Evolutionary conservation across 768 basidiomycete genomes (phyloP).

Genomic region (Tricholoma sp.): DNA sequence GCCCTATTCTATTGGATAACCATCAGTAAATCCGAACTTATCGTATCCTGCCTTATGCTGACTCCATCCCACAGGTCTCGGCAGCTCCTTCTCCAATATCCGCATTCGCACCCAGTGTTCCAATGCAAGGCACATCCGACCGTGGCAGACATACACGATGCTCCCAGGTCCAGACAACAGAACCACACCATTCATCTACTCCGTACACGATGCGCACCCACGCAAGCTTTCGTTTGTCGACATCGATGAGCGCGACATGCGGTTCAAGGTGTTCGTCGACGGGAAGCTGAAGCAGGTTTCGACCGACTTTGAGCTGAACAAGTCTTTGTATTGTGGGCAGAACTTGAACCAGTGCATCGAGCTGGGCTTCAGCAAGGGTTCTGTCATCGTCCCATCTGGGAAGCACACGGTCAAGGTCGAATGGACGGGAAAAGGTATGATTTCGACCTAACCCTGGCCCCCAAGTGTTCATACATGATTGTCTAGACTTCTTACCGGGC

Average conservation of each 20-base stretch:
- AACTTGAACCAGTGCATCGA: conserved; percentile 1
- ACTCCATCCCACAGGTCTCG: not conserved
- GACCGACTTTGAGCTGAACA: conserved; percentile 5
- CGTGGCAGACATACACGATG: not conserved
- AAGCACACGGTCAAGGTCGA: conserved; percentile 4
- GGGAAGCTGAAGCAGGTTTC: conserved; percentile 4
- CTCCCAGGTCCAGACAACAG: not conserved
- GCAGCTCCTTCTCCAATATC: not conserved
- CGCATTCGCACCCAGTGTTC: not conserved
- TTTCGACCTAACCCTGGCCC: not conserved
- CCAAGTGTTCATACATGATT: not conserved
- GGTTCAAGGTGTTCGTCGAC: conserved; percentile 6
- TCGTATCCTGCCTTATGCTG: not conserved
- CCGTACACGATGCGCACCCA: not conserved
- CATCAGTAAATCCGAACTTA: not conserved
- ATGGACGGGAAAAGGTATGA: conserved; percentile 5
- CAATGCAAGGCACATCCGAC: not conserved
- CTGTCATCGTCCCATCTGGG: conserved; percentile 1
- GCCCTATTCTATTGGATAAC: not conserved
- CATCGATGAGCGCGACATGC: conserved; percentile 10
- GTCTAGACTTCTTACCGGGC: conserved; percentile 1
- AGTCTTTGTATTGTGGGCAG: conserved; percentile 1
- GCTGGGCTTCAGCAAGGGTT: conserved; percentile 1
- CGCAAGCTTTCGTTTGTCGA: conserved; percentile 5
- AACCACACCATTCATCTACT: not conserved